Base-by-base conservation (phyloP, 2,329 filamentous ascomycete species). In the Septoria linicola region DNA sequence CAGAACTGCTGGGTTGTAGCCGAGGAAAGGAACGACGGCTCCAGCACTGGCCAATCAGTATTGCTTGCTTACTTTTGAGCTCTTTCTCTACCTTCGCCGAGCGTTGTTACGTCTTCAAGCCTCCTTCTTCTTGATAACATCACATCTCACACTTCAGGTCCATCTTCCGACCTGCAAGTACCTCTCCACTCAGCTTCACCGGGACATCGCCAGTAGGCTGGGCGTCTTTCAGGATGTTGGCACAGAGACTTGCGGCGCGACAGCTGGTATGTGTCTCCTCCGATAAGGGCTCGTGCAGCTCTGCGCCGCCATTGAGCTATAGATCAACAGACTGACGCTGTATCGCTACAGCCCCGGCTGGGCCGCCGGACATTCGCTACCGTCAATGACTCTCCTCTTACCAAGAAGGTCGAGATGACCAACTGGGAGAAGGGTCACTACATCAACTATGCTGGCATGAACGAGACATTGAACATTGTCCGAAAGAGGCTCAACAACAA, bases 381-480 rank as follows among this genome's bases (percentile, higher is more conserved):
- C 65, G 87, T 90, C 69, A 81, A 83, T 67, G 89, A 96, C 76
- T 84, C 84, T 70, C 83, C 89, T 66, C 85, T 99, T 64, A 88
- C 91, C 78, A 85, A 85, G 78, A 96, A 96, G 87, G 93, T 99
- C 73, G 87, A 87, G 75, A 96, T 97, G 82, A 95, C 92, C 81
- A 96, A 89, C 78, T 89, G 85, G 81, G 93, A 99, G 77, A 87
- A 90, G 74, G 83, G 82, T 74, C 93, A 95, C 82, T 96, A 89
- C 81, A 96, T 97, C 81, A 96, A 96, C 82, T 99, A 99, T 75
- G 80, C 84, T 83, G 96, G 96, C 83, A 96, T 97, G 90, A 90
- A 88, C 66, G 91, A 97, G 80, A 97, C 96, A 82, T 83, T 99
- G 55, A 79, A 84, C 67, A 84, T 99, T 73, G 93, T 99, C 64